Conservation (phyloP, 805 yeast species). For the Schwanniomyces vanrijiae region DNA sequence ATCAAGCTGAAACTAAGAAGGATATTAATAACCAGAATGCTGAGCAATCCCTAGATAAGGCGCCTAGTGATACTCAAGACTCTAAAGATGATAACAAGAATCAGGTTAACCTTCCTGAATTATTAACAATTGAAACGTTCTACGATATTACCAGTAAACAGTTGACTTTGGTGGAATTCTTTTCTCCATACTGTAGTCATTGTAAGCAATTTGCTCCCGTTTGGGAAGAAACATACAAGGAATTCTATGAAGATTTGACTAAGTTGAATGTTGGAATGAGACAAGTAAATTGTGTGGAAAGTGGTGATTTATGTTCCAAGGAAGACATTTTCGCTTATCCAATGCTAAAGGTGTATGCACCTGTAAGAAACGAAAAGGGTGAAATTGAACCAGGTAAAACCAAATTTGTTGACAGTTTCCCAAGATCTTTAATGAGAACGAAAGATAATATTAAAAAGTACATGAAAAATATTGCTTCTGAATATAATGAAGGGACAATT, state of each 20-base stretch:
- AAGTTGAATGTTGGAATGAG: slow-evolving; percentile 52
- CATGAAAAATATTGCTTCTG: slow-evolving; percentile 53
- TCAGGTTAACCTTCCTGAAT: slow-evolving; percentile 43
- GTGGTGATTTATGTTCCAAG: slow-evolving; percentile 80
- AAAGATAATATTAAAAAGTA: slow-evolving; percentile 51
- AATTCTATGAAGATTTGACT: slow-evolving; percentile 45
- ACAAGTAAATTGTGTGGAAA: slow-evolving; percentile 82
- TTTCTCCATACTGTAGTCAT: slow-evolving; percentile 85
- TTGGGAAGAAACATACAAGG: slow-evolving; percentile 69
- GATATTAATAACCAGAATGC: background rate
- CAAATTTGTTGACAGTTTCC: slow-evolving; percentile 43
- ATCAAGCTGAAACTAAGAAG: background rate
- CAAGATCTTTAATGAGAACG: slow-evolving; percentile 45
- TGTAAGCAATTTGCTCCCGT: slow-evolving; percentile 77
- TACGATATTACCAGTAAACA: slow-evolving; percentile 50
- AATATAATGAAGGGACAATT: slow-evolving; percentile 38
- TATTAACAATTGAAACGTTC: slow-evolving; percentile 51
- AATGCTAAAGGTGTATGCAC: slow-evolving; percentile 64
- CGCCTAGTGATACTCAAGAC: too few species aligned
- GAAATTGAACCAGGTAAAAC: slow-evolving; percentile 23
- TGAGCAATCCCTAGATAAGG: background rate
- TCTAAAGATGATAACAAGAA: background rate
- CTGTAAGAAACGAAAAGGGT: slow-evolving; percentile 38
- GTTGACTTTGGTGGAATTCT: slow-evolving; percentile 80
- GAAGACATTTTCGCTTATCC: slow-evolving; percentile 73